Base-by-base conservation (phyloP, 768 basidiomycete species). In the Trametes cingulata region DNA sequence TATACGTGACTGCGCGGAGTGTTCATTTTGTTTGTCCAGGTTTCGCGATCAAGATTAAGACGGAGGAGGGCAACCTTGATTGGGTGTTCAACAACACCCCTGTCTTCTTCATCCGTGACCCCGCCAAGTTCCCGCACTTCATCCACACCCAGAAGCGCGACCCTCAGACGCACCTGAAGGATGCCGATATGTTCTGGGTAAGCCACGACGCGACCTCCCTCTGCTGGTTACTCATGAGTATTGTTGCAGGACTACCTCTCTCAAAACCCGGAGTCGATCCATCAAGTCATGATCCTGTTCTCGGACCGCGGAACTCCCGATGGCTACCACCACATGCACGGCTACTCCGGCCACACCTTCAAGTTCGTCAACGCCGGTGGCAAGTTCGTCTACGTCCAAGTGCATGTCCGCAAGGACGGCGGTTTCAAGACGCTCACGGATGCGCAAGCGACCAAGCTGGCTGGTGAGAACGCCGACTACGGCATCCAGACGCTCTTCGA, bases 271-370 rank as follows among this genome's bases (percentile, higher is more conserved):
- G 91, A 95, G 77, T 90, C 92, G 19, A 91, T 90, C 59, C 91
- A 93, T 73, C 91, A 93, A 76, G 78, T 92, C 68, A 81, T 91
- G 83, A 95, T 95, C 73, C 82, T 93, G 60, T 88, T 97, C 79
- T 91, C 91, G n/a, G 95, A 98, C 75, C 91, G 95, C 68, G 89
- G 93, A 47, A 97, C 93, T 56, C 95, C 96, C 61, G 88, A 87
- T 74, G 94, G 85, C n/a, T 95, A 78, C 77, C 86, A 91, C 75
- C 78, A 87, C 62, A 80, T 86, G 85, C 92, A 98, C 75, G 95
- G 94, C 2, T 97, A 95, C 80, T 91, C 91, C 50, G 92, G 95
- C 15, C 93, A 97, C 81, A 88, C 95, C 33, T 92, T 81, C 81
- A 91, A 95, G 73, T 85, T 94, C 74, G 80, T 90, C 75, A 93